These are phyloP conservation scores for Suillus tomentosus DNA, from an alignment of 768 basidiomycete species.

Conservation along the genomic window DNA sequence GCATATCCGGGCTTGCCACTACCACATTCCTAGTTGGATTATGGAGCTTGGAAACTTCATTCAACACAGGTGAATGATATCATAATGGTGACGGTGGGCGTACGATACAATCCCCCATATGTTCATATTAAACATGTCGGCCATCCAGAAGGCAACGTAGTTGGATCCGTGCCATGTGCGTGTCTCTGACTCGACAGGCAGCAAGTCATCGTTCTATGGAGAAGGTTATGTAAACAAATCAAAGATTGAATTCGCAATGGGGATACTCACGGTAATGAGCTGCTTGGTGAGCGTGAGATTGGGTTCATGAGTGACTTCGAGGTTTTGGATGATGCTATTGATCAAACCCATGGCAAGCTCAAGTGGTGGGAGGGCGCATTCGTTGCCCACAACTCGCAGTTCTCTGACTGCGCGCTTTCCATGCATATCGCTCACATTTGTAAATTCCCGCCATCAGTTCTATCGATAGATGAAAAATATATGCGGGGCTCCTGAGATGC, in stretches of 20 bases:
- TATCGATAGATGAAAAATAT: neutral
- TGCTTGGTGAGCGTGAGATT: constrained; percentile 55
- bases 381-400: neutral
- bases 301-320: constrained; percentile 58
- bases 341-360: constrained; percentile 24
- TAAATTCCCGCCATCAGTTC: neutral
- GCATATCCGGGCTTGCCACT: constrained; percentile 87
- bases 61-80: neutral
- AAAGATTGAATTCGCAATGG: constrained; percentile 5
- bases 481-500: neutral
- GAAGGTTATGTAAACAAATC: constrained; percentile 8
- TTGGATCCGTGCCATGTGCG: constrained; percentile 68
- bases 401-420: neutral
- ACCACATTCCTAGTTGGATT: constrained; percentile 69
- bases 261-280: constrained; percentile 53
- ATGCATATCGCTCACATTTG: constrained; percentile 3
- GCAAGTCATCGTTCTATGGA: constrained; percentile 66
- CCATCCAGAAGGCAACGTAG: constrained; percentile 77
- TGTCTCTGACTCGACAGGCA: constrained; percentile 64
- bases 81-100: neutral
- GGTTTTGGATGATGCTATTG: constrained; percentile 27
- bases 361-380: neutral
- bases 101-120: constrained; percentile 78
- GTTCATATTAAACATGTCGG: constrained; percentile 79
- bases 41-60: constrained; percentile 42